Conservation (phyloP, 768 basidiomycete genomes). For the Termitomyces sp. region DNA sequence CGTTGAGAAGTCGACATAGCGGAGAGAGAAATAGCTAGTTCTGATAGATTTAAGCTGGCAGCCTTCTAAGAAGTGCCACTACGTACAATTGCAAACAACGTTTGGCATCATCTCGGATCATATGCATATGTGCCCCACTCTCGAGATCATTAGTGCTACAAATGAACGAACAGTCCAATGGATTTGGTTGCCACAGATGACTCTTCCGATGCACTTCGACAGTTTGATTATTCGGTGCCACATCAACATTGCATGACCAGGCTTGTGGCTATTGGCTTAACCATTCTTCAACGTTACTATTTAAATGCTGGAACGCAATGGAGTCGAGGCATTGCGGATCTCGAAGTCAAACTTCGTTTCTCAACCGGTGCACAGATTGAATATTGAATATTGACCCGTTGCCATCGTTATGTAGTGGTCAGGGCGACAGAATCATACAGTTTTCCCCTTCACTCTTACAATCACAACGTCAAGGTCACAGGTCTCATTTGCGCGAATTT, state of each 20-base stretch:
- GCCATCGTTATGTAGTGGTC: background rate
- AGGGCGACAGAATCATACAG: background rate
- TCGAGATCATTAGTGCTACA: no score
- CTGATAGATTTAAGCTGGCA: conserved; percentile 7
- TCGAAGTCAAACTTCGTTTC: background rate
- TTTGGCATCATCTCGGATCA: background rate
- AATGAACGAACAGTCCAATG: background rate
- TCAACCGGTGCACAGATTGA: no score
- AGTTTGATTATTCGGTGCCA: background rate
- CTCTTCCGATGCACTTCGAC: background rate
- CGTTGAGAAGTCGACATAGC: conserved; percentile 29
- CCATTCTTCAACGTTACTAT: background rate
- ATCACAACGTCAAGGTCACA: background rate
- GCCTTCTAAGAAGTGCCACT: background rate
- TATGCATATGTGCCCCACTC: background rate
- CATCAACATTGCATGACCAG: background rate
- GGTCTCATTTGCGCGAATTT: background rate
- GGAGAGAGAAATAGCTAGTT: background rate
- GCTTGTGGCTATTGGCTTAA: background rate
- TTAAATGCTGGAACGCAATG: no score
- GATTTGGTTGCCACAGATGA: background rate
- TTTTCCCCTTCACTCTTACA: background rate
- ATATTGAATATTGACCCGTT: no score
- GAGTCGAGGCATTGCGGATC: background rate
- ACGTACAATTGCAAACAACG: background rate